Evolutionary conservation across 805 yeast species (phyloP).

Genomic region (Candida sphagnicola): DNA sequence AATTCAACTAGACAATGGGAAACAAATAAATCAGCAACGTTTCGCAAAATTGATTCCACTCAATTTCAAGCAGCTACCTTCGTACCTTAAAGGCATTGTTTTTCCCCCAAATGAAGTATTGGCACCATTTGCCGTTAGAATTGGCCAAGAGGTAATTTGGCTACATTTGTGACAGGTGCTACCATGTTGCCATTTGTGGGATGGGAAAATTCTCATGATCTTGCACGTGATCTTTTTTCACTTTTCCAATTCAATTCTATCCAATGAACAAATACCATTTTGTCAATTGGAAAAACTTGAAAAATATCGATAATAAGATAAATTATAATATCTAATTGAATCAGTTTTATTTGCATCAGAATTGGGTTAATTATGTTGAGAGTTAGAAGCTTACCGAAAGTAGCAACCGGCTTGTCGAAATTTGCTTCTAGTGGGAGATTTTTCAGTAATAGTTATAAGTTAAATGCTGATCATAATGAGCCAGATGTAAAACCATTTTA

Average conservation of each 20-base stretch:
- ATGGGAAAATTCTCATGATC: no score
- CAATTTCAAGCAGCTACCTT: no score
- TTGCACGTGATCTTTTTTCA: no score
- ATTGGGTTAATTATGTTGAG: conserved; percentile 19
- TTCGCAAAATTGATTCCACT: no score
- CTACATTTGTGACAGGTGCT: no score
- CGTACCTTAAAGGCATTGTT: no score
- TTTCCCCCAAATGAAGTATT: no score
- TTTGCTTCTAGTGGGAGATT: conserved; percentile 6
- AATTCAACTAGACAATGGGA: no score
- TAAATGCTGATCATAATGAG: conserved; percentile 19
- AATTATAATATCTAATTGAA: neutral
- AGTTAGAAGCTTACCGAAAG: conserved; percentile 11
- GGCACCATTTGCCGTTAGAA: no score
- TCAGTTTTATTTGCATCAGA: neutral
- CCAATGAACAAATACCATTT: conserved; percentile 1
- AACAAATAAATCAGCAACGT: no score
- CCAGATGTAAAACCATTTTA: conserved; percentile 29
- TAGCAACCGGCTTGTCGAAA: conserved; percentile 4
- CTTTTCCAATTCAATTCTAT: neutral
- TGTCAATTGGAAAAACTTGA: conserved; percentile 1
- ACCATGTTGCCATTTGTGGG: no score
- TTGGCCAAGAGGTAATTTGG: no score
- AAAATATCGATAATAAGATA: neutral
- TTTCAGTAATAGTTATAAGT: conserved; percentile 16